Conservation (phyloP, 2,329 filamentous ascomycete species). For the Curvularia eragrostidis region DNA sequence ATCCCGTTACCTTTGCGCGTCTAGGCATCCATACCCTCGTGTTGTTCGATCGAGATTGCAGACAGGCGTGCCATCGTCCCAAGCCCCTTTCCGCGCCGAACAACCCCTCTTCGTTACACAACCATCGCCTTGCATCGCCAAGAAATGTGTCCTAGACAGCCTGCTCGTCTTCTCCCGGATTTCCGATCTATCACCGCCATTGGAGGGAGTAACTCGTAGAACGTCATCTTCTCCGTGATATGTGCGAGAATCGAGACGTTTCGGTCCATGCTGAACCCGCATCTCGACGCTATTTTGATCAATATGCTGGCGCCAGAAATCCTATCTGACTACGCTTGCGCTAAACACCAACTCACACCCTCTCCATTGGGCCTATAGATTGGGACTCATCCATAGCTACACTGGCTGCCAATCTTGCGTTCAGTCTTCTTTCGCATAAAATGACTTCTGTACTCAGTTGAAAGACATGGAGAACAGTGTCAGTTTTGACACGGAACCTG, state of each 20-base stretch:
- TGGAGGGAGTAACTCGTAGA: constrained; percentile 12
- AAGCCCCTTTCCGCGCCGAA: not conserved
- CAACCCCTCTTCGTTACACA: constrained; percentile 6
- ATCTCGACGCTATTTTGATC: not conserved
- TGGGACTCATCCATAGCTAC: not conserved
- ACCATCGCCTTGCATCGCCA: not conserved
- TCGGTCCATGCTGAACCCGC: not conserved
- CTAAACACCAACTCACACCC: not conserved
- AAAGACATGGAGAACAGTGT: not conserved
- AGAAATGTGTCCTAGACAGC: not conserved
- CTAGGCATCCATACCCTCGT: not conserved
- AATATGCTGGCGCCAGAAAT: not conserved
- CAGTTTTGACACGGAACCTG: not conserved
- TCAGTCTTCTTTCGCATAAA: not conserved
- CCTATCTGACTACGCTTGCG: not conserved
- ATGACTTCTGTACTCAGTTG: not conserved
- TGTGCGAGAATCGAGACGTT: constrained; percentile 3
- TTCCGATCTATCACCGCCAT: constrained; percentile 9
- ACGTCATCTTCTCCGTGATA: constrained; percentile 1
- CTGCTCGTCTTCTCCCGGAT: not conserved
- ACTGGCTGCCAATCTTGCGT: not conserved
- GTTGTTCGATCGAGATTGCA: not conserved
- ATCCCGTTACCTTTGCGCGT: not conserved
- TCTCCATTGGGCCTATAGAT: not conserved
- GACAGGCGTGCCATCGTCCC: not conserved